A percentile compares a stretch with the other conserved stretches of the same genome.
Conservation (phyloP, 257 asterid genomes). For the Agastache rugosa region DNA sequence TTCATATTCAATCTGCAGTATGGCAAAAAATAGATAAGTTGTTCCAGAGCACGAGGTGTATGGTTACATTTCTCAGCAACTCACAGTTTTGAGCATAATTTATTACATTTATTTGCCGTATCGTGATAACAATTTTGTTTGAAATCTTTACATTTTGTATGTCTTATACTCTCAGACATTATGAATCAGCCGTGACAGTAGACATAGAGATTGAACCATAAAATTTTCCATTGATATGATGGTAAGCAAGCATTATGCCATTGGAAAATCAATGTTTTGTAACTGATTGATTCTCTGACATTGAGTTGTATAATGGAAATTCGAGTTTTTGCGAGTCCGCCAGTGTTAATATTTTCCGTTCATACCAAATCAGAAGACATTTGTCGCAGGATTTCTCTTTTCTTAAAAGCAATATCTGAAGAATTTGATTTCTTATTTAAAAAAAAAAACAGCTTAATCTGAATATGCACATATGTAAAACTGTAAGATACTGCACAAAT, state of each 20-base stretch:
- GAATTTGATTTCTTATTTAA: too few species aligned
- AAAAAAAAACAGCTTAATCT: neutral
- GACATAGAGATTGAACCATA: neutral
- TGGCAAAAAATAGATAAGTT: constrained; percentile 78
- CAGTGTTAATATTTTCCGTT: neutral
- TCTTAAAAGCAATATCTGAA: neutral
- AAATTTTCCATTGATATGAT: neutral
- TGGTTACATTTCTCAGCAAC: constrained; percentile 80
- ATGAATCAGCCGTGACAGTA: constrained; percentile 5
- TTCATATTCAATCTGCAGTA: constrained; percentile 66
- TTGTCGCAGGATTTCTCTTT: too few species aligned
- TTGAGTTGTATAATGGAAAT: constrained; percentile 8
- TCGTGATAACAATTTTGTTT: constrained; percentile 32
- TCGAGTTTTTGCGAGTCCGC: neutral
- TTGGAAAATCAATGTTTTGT: constrained; percentile 12
- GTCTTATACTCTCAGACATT: neutral
- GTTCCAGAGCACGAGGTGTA: constrained; percentile 80
- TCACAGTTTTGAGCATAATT: constrained; percentile 62
- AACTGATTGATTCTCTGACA: constrained; percentile 6
- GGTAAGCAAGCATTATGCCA: neutral
- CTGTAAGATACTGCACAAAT: neutral
- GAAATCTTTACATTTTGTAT: neutral
- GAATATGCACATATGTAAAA: neutral
- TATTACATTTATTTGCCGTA: constrained; percentile 14
- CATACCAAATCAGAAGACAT: too few species aligned